These are phyloP conservation scores for Penicillium sp. DNA, from an alignment of 2,329 filamentous ascomycete genomes.

Conservation along the genomic window DNA sequence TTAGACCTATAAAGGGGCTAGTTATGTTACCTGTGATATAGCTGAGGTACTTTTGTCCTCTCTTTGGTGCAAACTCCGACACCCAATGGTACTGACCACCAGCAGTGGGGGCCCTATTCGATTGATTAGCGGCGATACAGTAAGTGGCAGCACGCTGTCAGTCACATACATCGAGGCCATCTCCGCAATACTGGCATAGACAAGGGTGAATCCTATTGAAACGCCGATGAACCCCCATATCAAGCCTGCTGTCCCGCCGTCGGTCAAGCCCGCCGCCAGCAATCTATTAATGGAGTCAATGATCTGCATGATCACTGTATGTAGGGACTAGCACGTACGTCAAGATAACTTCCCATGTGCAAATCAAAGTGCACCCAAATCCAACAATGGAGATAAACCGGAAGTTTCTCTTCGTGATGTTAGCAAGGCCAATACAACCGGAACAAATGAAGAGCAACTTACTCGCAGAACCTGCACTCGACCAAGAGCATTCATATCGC, in stretches of 20 bases:
- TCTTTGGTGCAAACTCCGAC: constrained; percentile 43
- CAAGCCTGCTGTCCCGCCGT: constrained; percentile 40
- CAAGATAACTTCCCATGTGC: constrained; percentile 46
- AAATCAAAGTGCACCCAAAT: constrained; percentile 44
- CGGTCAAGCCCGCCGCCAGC: constrained; percentile 30
- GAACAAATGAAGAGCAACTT: constrained; percentile 10
- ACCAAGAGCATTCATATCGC: constrained; percentile 40
- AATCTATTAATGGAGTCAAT: constrained; percentile 25
- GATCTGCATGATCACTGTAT: not conserved
- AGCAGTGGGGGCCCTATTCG: constrained; percentile 40
- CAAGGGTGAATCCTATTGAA: constrained; percentile 31
- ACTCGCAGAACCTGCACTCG: constrained; percentile 41
- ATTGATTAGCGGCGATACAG: not conserved
- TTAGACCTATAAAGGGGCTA: not conserved
- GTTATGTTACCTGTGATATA: constrained; percentile 42
- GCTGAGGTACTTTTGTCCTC: constrained; percentile 44
- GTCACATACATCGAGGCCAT: constrained; percentile 44
- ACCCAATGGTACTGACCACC: constrained; percentile 38
- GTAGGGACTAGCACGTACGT: constrained; percentile 28
- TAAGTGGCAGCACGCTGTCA: not conserved
- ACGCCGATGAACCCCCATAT: constrained; percentile 39
- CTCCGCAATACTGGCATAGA: constrained; percentile 42
- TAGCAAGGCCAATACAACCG: constrained; percentile 1
- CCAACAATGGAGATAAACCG: constrained; percentile 46
- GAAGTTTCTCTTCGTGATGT: constrained; percentile 41